Evolutionary conservation across 495 filamentous ascomycete species (phyloP).

Genomic region (Xylaria acuta): DNA sequence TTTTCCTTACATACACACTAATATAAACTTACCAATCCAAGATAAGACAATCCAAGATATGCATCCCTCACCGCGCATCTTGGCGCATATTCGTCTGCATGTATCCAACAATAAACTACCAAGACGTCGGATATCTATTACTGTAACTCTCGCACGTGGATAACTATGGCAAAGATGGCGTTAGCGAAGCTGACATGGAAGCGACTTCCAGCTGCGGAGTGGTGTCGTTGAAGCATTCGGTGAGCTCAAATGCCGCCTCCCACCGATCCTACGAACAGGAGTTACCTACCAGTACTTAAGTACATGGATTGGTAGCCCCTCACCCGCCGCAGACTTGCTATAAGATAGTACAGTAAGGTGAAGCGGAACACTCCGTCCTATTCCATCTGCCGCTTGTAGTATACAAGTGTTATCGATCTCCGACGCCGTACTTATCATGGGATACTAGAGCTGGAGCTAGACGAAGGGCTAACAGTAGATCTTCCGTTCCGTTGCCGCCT

Average conservation of each 20-base stretch:
- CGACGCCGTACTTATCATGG: not conserved
- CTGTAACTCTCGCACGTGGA: conserved; percentile 2
- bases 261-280: not conserved
- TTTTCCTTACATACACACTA: not conserved
- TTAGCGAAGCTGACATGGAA: conserved; percentile 12
- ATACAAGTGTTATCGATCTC: not conserved
- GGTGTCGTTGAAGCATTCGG: not conserved
- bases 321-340: not conserved
- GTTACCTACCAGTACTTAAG: not conserved
- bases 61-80: conserved; percentile 7
- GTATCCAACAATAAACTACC: not conserved
- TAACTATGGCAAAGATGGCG: not conserved
- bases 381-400: not conserved
- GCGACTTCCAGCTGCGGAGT: not conserved
- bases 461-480: not conserved
- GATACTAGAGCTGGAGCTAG: not conserved
- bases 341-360: too few relatives aligned
- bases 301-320: not conserved
- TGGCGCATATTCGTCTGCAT: conserved; percentile 22
- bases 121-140: not conserved
- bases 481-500: conserved; percentile 10
- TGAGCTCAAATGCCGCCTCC: not conserved
- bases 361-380: conserved; percentile 6
- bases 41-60: conserved; percentile 5
- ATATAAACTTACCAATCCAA: not conserved